These are phyloP conservation scores for Daldinia vernicosa DNA, from an alignment of 495 filamentous ascomycete genomes.

Conservation along the genomic window DNA sequence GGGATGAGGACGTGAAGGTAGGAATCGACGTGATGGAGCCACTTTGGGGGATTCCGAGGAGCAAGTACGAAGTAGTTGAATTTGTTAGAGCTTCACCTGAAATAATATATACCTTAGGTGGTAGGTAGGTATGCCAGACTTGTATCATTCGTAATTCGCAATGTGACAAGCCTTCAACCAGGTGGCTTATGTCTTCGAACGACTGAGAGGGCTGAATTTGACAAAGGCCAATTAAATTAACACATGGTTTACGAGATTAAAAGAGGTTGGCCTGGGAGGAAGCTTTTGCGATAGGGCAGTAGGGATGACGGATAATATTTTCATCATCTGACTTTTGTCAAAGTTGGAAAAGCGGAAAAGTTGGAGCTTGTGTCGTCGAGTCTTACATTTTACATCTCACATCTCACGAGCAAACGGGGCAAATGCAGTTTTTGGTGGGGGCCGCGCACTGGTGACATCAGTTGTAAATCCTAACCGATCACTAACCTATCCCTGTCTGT, in stretches of 20 bases:
- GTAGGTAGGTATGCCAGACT: too few species aligned
- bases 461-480: not conserved
- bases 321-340: constrained; percentile 19
- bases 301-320: not conserved
- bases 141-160: constrained; percentile 4
- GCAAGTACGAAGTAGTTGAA: not conserved
- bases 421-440: constrained; percentile 30
- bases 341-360: constrained; percentile 29
- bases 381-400: constrained; percentile 13
- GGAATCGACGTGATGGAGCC: constrained; percentile 40
- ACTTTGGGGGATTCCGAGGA: constrained; percentile 28
- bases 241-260: constrained; percentile 23
- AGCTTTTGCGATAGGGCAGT: constrained; percentile 13
- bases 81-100: not conserved
- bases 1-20: constrained; percentile 28
- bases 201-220: constrained; percentile 7
- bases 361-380: constrained; percentile 29
- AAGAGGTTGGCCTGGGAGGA: not conserved
- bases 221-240: constrained; percentile 26
- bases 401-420: not conserved
- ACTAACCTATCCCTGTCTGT: not conserved
- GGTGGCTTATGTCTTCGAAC: constrained; percentile 15
- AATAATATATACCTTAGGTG: constrained; percentile 17
- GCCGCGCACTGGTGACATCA: constrained; percentile 22
- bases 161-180: constrained; percentile 16